Percentiles rank a stretch among this genome's conserved stretches.
Evolutionary conservation across 2,329 filamentous ascomycete species (phyloP).

Genomic region (Sphaerulina musiva): DNA sequence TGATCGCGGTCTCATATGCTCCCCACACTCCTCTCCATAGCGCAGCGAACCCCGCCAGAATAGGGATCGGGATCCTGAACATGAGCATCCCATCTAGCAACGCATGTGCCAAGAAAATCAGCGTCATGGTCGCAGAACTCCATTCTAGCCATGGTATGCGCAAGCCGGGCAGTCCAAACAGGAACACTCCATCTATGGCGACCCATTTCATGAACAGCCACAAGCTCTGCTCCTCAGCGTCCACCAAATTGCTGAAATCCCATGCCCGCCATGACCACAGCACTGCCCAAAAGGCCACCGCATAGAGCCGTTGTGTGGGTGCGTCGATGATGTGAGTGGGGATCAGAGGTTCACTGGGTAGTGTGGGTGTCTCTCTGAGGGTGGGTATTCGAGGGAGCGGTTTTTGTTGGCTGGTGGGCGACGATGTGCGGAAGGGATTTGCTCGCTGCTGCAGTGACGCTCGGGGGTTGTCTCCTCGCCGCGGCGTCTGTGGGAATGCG

Average conservation of each 20-base stretch:
- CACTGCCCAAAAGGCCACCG: constrained; percentile 67
- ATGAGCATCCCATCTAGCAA: constrained; percentile 77
- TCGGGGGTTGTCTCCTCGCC: constrained; percentile 2
- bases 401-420: constrained; percentile 28
- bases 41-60: constrained; percentile 65
- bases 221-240: constrained; percentile 80
- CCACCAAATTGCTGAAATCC: constrained; percentile 71
- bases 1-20: constrained; percentile 75
- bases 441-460: constrained; percentile 4
- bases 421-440: constrained; percentile 14
- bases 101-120: constrained; percentile 65
- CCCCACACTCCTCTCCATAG: constrained; percentile 80
- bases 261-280: constrained; percentile 79
- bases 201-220: constrained; percentile 93
- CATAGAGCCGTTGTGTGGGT: constrained; percentile 83
- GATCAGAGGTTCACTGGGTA: constrained; percentile 58
- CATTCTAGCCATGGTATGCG: constrained; percentile 96
- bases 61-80: constrained; percentile 79
- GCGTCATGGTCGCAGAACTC: constrained; percentile 65
- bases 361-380: constrained; percentile 15
- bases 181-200: constrained; percentile 73
- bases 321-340: constrained; percentile 77
- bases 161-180: constrained; percentile 79
- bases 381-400: constrained; percentile 22
- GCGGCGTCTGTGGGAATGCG: constrained; percentile 66